Percentiles rank a stretch among this genome's conserved stretches.
phyloP scores from a whole-genome alignment of 257 asterid genomes.

The Nicotiana knightiana region DNA sequence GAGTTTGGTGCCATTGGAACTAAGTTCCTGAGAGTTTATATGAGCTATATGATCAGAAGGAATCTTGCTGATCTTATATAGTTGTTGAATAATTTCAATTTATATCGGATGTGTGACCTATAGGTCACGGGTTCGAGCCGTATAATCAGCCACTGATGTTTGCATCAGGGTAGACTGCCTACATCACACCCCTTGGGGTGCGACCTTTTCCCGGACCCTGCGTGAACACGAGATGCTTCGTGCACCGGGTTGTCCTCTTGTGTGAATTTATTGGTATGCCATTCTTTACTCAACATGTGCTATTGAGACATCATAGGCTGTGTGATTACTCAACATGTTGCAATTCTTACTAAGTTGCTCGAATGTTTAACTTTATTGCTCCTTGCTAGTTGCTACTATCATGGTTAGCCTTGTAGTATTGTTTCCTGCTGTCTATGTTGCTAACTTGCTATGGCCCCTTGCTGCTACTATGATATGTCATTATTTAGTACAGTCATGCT shows the following conservation, averaged over 20 bases:
- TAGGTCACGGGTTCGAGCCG: too few species aligned
- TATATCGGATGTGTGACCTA: not conserved
- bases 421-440: not conserved
- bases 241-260: too few species aligned
- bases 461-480: not conserved
- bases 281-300: not conserved
- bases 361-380: not conserved
- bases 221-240: too few species aligned
- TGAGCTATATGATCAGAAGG: not conserved
- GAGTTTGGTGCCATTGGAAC: not conserved
- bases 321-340: not conserved
- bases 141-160: too few species aligned
- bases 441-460: not conserved
- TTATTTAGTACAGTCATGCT: not conserved
- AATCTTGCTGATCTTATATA: not conserved
- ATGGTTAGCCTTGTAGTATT: not conserved
- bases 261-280: not conserved
- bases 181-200: too few species aligned
- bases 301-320: not conserved
- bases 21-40: not conserved
- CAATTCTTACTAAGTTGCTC: not conserved
- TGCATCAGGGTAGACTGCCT: too few species aligned
- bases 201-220: too few species aligned
- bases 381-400: not conserved
- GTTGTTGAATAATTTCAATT: not conserved